These are phyloP conservation scores for Blastobotrys serpentis DNA, from an alignment of 1,139 yeast species.

Conservation along the genomic window DNA sequence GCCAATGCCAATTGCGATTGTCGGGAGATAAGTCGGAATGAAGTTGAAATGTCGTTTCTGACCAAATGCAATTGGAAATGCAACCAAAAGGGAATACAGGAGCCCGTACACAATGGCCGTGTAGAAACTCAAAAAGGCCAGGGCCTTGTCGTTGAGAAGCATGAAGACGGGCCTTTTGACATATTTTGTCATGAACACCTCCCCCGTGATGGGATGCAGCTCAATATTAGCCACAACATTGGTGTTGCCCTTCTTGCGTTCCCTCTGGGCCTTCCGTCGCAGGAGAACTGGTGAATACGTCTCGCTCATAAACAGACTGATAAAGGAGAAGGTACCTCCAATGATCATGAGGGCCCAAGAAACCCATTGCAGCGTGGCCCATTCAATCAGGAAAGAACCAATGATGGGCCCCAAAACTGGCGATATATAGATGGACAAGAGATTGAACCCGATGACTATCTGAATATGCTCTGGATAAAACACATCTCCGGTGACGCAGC, in stretches of 20 bases:
- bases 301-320: constrained; percentile 8
- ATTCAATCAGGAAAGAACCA: constrained; percentile 17
- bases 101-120: constrained; percentile 18
- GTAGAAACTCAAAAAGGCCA: constrained; percentile 17
- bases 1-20: constrained; percentile 15
- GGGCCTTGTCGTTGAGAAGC: constrained; percentile 10
- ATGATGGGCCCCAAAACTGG: constrained; percentile 20
- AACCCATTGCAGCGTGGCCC: constrained; percentile 18
- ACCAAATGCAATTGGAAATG: constrained; percentile 16
- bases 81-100: constrained; percentile 15
- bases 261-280: constrained; percentile 53
- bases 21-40: constrained; percentile 16
- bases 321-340: constrained; percentile 14
- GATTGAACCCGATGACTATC: constrained; percentile 14
- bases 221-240: constrained; percentile 28
- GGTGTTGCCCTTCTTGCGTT: constrained; percentile 58
- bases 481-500: constrained; percentile 7
- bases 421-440: constrained; percentile 18
- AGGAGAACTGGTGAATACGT: constrained; percentile 68
- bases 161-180: constrained; percentile 10
- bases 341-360: constrained; percentile 20
- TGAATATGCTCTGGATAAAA: constrained; percentile 11
- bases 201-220: constrained; percentile 11
- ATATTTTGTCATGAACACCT: constrained; percentile 15
- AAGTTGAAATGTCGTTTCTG: constrained; percentile 10